These are phyloP conservation scores for Colletotrichum gigasporum DNA, from an alignment of 2,329 filamentous ascomycete genomes.

Conservation along the genomic window DNA sequence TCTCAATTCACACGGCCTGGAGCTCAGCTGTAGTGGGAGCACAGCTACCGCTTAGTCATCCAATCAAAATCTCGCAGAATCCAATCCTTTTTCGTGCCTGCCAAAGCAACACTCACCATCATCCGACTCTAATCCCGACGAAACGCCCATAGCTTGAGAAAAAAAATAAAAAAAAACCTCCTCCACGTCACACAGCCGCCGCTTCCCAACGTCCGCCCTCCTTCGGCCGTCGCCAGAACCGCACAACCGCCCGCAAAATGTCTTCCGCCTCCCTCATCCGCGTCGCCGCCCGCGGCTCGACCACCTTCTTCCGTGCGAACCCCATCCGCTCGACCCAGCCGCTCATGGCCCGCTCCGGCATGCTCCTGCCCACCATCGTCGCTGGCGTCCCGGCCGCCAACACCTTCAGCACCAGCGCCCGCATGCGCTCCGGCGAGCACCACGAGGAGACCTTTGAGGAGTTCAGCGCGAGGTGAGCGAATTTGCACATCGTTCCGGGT, in stretches of 20 bases:
- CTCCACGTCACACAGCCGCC: slow-evolving; percentile 28
- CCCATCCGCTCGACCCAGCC: slow-evolving; percentile 63
- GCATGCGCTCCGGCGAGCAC: slow-evolving; percentile 68
- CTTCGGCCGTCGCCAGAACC: slow-evolving; percentile 19
- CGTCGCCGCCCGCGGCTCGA: slow-evolving; percentile 73
- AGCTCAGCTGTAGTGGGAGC: slow-evolving; percentile 19
- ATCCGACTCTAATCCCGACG: slow-evolving; percentile 41
- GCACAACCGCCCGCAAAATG: slow-evolving; percentile 53
- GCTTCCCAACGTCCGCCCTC: slow-evolving; percentile 16
- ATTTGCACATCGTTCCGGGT: neutral
- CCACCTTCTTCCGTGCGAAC: slow-evolving; percentile 72
- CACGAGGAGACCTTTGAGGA: slow-evolving; percentile 98
- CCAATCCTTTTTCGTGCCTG: slow-evolving; percentile 33
- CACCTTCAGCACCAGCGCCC: slow-evolving; percentile 71
- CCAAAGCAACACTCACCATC: slow-evolving; percentile 34
- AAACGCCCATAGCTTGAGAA: slow-evolving; percentile 30
- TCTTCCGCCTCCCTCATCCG: slow-evolving; percentile 76
- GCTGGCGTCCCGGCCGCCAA: slow-evolving; percentile 56
- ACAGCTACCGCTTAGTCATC: slow-evolving; percentile 35
- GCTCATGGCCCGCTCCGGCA: slow-evolving; percentile 64
- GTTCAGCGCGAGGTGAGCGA: slow-evolving; percentile 91
- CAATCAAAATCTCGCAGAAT: slow-evolving; percentile 34
- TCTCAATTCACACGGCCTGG: slow-evolving; percentile 33
- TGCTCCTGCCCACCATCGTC: slow-evolving; percentile 56
- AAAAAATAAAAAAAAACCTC: slow-evolving; percentile 22